Conservation (phyloP, 257 asterid species). For the Echites panduratus region DNA sequence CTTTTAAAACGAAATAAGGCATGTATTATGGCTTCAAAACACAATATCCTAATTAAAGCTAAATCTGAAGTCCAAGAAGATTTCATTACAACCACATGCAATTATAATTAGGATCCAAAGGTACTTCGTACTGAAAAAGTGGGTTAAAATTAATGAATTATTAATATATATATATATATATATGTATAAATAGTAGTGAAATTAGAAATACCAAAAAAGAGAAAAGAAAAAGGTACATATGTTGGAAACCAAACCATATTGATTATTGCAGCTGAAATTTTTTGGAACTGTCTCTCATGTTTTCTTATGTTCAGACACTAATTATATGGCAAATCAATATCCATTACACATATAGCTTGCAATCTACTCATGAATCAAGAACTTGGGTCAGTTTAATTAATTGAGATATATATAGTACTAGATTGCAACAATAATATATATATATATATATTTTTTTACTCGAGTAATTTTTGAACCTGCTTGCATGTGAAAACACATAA, state of each 20-base stretch:
- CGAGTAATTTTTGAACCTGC: constrained; percentile 7
- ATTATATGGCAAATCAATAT: constrained; percentile 3
- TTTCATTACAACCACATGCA: not conserved
- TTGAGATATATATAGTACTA: constrained; percentile 8
- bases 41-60: not conserved
- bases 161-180: no score
- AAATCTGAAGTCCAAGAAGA: not conserved
- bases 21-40: not conserved
- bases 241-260: not conserved
- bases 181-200: no score
- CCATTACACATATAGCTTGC: constrained; percentile 27
- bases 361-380: constrained; percentile 31
- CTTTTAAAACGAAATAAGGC: not conserved
- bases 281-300: no score
- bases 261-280: no score
- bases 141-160: not conserved
- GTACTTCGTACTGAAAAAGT: constrained; percentile 3
- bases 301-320: not conserved
- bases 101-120: not conserved
- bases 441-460: not conserved
- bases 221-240: no score
- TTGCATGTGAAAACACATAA: constrained; percentile 32
- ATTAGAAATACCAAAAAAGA: no score
- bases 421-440: constrained; percentile 8
- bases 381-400: constrained; percentile 11